Evolutionary conservation across 768 basidiomycete species (phyloP), one percentile per base, ranked within the genome.

Genomic region (Boletus subparvulus): DNA sequence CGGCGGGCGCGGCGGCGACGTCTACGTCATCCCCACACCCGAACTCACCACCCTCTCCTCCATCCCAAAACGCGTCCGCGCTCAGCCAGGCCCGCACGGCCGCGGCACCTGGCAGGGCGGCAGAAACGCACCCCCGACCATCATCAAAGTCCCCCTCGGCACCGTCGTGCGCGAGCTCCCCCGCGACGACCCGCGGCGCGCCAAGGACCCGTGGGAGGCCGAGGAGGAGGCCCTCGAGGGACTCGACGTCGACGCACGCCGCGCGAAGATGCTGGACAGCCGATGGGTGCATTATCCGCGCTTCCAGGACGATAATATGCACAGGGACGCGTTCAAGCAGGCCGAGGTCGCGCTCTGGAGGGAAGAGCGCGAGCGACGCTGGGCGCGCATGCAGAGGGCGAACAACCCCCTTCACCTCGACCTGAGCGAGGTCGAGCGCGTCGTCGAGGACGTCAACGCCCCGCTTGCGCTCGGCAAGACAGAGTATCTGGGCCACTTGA

Each of bases 41-140:
- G 79, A 84, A 36, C 75, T 98, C 19, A 90, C 91, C 0, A 89
- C 89, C 0, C 85, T 98, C 21, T 80, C 88, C 6, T 80, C 85
- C 0, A 79, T 98, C 1, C 76, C 86, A 0, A 84, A 83, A 54
- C 85, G 87, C 39, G 74, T 92, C 33, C 80, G 81, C 10, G 96
- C 83, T 0, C 78, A 80, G 4, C 72, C 83, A 14, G 96, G 94
- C 7, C 75, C 71, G 0, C 74, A 87, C 55, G 96, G 96, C 16
- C 82, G 84, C 57, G 96, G 96, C 1, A 86, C 88, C 1, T 95
- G 90, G 89, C 85, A 84, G 67, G 91, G 92, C 65, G 96, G 96
- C 4, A 83, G 81, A 61, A 80, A 81, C 52, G 92, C 86, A 0
- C 68, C 80, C 3, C 92, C 94, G 3, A 77, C 84, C 6, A 74